Percentiles rank a stretch among this genome's conserved stretches.
These are phyloP conservation scores for Alternaria sp. DNA, from an alignment of 2,329 filamentous ascomycete genomes.

Conservation along the genomic window DNA sequence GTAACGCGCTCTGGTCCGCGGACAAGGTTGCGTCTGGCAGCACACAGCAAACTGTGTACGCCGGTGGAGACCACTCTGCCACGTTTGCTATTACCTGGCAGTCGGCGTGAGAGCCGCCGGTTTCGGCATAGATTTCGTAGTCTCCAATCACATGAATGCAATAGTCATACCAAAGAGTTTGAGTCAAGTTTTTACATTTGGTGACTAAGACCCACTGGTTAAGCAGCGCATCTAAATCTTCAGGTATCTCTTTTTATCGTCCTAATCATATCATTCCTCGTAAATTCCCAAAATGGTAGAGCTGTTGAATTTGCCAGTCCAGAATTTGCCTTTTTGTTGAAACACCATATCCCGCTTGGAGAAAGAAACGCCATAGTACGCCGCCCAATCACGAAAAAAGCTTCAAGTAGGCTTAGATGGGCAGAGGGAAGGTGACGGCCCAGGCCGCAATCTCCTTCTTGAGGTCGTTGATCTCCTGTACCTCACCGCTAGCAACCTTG, in stretches of 20 bases:
- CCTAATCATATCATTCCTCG: conserved; percentile 14
- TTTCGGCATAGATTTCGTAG: not conserved
- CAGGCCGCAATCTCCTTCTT: conserved; percentile 90
- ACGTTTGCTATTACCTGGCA: conserved; percentile 53
- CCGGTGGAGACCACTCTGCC: conserved; percentile 43
- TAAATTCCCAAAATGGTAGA: conserved; percentile 15
- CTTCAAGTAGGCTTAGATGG: conserved; percentile 62
- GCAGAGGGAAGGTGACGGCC: conserved; percentile 91
- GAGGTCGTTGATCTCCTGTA: conserved; percentile 83
- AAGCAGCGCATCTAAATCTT: conserved; percentile 1
- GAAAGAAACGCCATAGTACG: conserved; percentile 28
- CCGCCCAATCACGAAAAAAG: conserved; percentile 15
- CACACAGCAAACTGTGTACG: conserved; percentile 57
- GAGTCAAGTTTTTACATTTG: conserved; percentile 2
- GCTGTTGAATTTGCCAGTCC: conserved; percentile 40
- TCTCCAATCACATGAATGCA: not conserved
- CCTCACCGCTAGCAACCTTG: conserved; percentile 81
- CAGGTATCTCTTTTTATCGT: conserved; percentile 1
- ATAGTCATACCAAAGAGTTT: not conserved
- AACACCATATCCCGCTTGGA: conserved; percentile 14
- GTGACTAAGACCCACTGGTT: not conserved
- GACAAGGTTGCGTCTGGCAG: conserved; percentile 54
- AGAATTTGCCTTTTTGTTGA: conserved; percentile 37
- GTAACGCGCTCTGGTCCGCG: conserved; percentile 55
- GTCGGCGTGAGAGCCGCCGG: conserved; percentile 9